Percentiles rank a stretch among this genome's conserved stretches.
phyloP scores from a whole-genome alignment of 2,329 filamentous ascomycete genomes.

The Harringtonia aguacate region DNA sequence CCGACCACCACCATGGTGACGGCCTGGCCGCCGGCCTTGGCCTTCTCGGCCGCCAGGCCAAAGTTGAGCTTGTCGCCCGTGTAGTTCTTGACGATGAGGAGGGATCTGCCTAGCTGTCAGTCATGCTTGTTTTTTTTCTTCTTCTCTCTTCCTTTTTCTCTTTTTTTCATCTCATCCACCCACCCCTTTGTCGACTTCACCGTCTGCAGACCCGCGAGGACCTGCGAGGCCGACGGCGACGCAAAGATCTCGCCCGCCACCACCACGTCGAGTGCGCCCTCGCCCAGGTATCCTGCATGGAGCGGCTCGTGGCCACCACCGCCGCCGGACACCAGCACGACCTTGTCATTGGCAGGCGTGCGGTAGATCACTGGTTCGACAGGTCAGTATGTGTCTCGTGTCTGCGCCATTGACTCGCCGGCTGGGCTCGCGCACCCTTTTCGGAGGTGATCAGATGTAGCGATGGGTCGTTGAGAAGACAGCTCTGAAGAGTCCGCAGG shows the following conservation, averaged over 20 bases:
- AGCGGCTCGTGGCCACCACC: conserved; percentile 84
- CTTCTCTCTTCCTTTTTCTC: too few relatives aligned
- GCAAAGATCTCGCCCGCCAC: conserved; percentile 80
- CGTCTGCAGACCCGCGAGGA: conserved; percentile 52
- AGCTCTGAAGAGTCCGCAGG: too few relatives aligned
- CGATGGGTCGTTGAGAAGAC: too few relatives aligned
- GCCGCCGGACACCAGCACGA: conserved; percentile 75
- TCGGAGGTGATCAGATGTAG: too few relatives aligned
- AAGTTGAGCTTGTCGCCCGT: conserved; percentile 86
- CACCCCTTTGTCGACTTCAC: conserved; percentile 50
- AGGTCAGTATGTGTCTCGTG: too few relatives aligned
- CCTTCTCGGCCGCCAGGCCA: conserved; percentile 85
- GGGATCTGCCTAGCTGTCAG: too few relatives aligned
- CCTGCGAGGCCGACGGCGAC: conserved; percentile 64
- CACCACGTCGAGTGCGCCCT: conserved; percentile 66
- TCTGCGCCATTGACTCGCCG: too few relatives aligned
- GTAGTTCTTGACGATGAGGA: conserved; percentile 90
- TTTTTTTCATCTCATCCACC: too few relatives aligned
- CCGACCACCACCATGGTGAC: conserved; percentile 86
- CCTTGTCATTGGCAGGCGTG: conserved; percentile 45
- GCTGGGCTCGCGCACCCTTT: too few relatives aligned
- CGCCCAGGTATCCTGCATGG: conserved; percentile 75
- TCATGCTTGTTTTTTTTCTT: too few relatives aligned
- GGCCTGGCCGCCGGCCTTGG: conserved; percentile 61
- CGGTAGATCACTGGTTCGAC: conserved; percentile 62